phyloP scores from a whole-genome alignment of 345 rosid species.

The Clausena lansium region DNA sequence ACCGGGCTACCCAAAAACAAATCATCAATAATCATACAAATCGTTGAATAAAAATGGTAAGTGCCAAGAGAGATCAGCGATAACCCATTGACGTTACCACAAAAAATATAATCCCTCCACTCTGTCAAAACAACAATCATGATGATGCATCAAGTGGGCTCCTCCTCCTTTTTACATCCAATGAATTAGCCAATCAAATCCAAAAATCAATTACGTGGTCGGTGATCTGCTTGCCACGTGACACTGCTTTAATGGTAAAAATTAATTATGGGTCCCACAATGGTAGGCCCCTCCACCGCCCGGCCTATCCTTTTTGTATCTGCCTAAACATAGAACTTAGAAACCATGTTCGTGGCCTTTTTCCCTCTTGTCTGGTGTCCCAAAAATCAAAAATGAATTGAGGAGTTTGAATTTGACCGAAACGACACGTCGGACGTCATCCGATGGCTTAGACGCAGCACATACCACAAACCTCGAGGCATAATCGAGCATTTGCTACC shows the following conservation, averaged over 20 bases:
- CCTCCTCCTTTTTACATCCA: background rate
- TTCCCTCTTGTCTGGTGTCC: too few relatives aligned
- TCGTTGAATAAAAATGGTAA: background rate
- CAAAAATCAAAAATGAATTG: too few relatives aligned
- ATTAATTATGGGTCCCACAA: background rate
- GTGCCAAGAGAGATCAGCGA: background rate
- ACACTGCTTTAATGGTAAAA: background rate
- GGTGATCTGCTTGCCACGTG: conserved; percentile 16
- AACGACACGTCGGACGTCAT: background rate
- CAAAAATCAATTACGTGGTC: conserved; percentile 18
- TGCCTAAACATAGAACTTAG: background rate
- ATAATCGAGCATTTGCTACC: conserved; percentile 20
- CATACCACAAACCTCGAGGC: background rate
- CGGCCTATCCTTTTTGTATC: background rate
- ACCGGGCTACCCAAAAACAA: background rate
- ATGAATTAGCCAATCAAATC: background rate
- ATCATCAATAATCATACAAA: background rate
- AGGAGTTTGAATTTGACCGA: too few relatives aligned
- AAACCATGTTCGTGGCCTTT: background rate
- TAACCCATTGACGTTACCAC: background rate
- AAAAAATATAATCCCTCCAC: background rate
- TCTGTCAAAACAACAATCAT: background rate
- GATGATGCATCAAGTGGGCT: background rate
- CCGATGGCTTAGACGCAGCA: too few relatives aligned
- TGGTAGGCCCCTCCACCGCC: conserved; percentile 21